Evolutionary conservation across 1,139 yeast genomes (phyloP).

Genomic region (Cylindricascospora bacillispora): DNA sequence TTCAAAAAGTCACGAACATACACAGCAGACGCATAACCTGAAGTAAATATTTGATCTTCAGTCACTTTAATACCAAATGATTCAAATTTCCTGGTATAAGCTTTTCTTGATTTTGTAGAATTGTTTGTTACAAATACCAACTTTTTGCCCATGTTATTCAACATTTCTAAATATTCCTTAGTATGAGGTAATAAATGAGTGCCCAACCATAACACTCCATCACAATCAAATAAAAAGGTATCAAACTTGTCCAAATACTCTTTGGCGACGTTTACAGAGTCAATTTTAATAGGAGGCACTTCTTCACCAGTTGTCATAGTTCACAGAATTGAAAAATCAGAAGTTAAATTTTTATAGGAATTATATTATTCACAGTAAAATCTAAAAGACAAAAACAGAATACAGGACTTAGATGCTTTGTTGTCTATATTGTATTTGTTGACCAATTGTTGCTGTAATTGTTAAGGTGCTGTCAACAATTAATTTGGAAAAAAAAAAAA

Average conservation of each 20-base stretch:
- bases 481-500: no score
- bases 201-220: conserved; percentile 89
- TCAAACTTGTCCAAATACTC: conserved; percentile 53
- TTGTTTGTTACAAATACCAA: conserved; percentile 88
- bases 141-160: conserved; percentile 44
- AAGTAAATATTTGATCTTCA: conserved; percentile 74
- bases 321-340: no score
- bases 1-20: conserved; percentile 67
- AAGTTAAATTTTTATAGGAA: no score
- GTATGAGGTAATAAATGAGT: conserved; percentile 59
- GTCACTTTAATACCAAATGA: conserved; percentile 57
- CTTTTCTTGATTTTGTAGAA: conserved; percentile 75
- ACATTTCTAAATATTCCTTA: conserved; percentile 46
- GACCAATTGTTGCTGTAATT: no score
- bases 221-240: conserved; percentile 84
- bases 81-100: conserved; percentile 63
- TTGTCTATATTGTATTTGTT: no score
- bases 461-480: no score
- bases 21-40: conserved; percentile 84
- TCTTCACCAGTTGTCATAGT: conserved; percentile 14
- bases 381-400: no score
- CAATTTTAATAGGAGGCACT: conserved; percentile 35
- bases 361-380: no score
- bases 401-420: no score
- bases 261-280: conserved; percentile 35